phyloP scores from a whole-genome alignment of 192 early-diverging fungal genomes.

The Coemansia brasiliensis region DNA sequence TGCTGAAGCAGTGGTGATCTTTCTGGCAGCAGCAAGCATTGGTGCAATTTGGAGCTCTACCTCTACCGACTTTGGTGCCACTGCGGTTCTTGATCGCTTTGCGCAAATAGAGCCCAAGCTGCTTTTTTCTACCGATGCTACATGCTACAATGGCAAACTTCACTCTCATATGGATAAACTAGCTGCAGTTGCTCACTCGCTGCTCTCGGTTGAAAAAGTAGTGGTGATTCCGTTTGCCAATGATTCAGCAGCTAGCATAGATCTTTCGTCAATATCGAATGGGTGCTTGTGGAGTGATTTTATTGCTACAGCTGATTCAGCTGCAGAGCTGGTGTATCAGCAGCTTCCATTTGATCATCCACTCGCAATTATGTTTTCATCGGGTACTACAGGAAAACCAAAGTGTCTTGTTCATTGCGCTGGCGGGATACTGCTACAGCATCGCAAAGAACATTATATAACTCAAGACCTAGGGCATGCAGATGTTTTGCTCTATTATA shows the following conservation, averaged over 20 bases:
- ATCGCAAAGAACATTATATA: constrained; percentile 91
- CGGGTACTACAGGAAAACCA: constrained; percentile 93
- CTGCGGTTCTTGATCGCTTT: constrained; percentile 91
- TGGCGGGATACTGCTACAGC: constrained; percentile 87
- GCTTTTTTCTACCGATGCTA: constrained; percentile 86
- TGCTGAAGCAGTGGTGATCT: constrained; percentile 75
- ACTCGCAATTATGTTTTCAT: constrained; percentile 87
- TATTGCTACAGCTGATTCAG: constrained; percentile 40
- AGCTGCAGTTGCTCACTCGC: constrained; percentile 64
- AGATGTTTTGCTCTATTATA: constrained; percentile 91
- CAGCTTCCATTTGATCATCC: constrained; percentile 92
- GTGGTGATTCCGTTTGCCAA: constrained; percentile 78
- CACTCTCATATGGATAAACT: constrained; percentile 79
- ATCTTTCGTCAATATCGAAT: constrained; percentile 28
- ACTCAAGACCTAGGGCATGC: constrained; percentile 71
- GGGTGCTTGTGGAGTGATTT: constrained; percentile 58
- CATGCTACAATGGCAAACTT: constrained; percentile 89
- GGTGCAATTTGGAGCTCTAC: constrained; percentile 95
- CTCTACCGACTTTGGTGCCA: constrained; percentile 91
- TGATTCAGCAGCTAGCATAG: constrained; percentile 8
- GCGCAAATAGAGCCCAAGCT: constrained; percentile 88
- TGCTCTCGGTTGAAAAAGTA: constrained; percentile 70
- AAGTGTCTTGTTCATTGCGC: constrained; percentile 96
- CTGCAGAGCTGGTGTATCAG: constrained; percentile 64
- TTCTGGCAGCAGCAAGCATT: constrained; percentile 76